Conservation (phyloP, 768 basidiomycete species). For the Lentinula aciculospora region DNA sequence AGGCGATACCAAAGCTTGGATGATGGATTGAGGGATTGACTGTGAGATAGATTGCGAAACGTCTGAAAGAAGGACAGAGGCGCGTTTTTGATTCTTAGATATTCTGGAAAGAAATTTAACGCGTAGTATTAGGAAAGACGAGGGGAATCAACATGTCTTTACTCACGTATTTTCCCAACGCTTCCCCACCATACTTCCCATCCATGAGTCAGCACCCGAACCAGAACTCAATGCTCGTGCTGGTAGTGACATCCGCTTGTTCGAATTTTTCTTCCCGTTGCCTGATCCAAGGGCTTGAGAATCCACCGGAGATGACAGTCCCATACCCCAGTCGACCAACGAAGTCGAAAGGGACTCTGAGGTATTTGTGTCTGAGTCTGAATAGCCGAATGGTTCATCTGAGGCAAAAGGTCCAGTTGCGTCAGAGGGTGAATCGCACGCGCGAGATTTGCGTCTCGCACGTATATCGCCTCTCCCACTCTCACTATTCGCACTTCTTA, state of each 20-base stretch:
- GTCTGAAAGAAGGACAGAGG: conserved; percentile 59
- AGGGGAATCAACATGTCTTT: no score
- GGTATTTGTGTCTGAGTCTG: conserved; percentile 1
- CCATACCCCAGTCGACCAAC: conserved; percentile 6
- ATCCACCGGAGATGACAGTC: background rate
- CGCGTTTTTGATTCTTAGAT: conserved; percentile 62
- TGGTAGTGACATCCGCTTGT: conserved; percentile 1
- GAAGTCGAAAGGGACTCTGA: conserved; percentile 5
- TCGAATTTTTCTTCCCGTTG: conserved; percentile 13
- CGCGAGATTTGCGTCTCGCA: conserved; percentile 1
- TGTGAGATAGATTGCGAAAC: conserved; percentile 35
- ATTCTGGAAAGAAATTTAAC: conserved; percentile 38
- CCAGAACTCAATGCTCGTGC: conserved; percentile 9
- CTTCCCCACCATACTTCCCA: conserved; percentile 50
- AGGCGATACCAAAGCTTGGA: conserved; percentile 37
- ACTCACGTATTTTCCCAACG: conserved; percentile 60
- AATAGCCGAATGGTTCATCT: background rate
- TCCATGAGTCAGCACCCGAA: conserved; percentile 31
- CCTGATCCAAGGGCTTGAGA: background rate
- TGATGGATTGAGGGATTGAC: conserved; percentile 26
- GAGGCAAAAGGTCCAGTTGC: background rate
- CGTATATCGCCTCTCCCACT: background rate
- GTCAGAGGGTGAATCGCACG: background rate
- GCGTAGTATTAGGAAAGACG: background rate
- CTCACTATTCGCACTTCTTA: background rate